Evolutionary conservation across 2,329 filamentous ascomycete genomes (phyloP), one percentile per base, ranked within the genome.

Genomic region (Diplodia scrobiculata): DNA sequence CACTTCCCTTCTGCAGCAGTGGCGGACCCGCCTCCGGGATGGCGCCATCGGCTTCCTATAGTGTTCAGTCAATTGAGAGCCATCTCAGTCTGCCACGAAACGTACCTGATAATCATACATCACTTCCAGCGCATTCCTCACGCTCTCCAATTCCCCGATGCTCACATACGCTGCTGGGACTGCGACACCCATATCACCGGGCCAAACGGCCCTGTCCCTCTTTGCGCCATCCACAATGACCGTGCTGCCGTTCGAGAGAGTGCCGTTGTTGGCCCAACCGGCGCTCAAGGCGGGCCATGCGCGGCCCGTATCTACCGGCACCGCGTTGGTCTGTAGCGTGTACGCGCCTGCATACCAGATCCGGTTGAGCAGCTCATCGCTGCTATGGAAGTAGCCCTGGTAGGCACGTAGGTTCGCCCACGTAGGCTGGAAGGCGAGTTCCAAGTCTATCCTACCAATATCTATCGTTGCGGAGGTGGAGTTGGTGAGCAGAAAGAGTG

Each of bases 281-380:
- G 69, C 70, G 0, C 68, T 68, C 19, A 73, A 68, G 69, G 70
- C 73, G 9, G 71, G 75, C 47, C 79, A 54, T 36, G 41, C 47
- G 13, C 64, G 53, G 6, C 53, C 64, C 11, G 53, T 60, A 7
- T 47, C 27, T 2, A 53, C 53, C 1, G 64, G 64, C 21, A 80
- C 78, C 21, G 76, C 71, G 68, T 80, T 80, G 0, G 77, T 79
- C 71, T 84, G 84, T 38, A 85, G 70, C 0, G 84, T 86, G 68
- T 83, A 84, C 6, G 82, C 82, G 4, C 82, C 81, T 54, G 74
- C 74, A 68, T 84, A 84, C 82, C 83, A 84, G 65, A 84, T 81
- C 41, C 68, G 68, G 45, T 78, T 76, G 19, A 78, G 60, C 17
- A 74, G 66, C n/a, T 78, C 74, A 65, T 78, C 74, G 45, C 71